These are phyloP conservation scores for Canavalia ensiformis DNA, from an alignment of 306 rosid genomes.

Conservation along the genomic window DNA sequence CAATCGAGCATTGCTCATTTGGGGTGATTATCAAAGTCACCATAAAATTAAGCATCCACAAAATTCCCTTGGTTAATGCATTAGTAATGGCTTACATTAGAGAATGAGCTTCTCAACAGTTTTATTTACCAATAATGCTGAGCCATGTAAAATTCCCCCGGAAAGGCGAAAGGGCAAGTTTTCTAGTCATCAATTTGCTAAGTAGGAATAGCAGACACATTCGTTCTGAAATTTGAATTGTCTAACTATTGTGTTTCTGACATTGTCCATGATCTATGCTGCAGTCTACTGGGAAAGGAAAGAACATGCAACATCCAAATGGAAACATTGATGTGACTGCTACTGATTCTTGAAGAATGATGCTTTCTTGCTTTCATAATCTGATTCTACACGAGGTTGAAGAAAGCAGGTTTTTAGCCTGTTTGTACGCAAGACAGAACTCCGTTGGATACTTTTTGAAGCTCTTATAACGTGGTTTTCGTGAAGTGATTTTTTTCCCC, in stretches of 20 bases:
- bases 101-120: neutral
- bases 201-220: neutral
- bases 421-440: no score
- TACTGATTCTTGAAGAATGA: conserved; percentile 39
- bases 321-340: conserved; percentile 27
- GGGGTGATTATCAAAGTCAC: neutral
- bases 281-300: conserved; percentile 58
- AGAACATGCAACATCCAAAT: conserved; percentile 50
- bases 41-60: neutral
- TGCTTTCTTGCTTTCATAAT: neutral
- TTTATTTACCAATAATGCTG: conserved; percentile 17
- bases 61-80: neutral
- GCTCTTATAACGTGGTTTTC: no score
- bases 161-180: neutral
- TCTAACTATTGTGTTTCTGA: conserved; percentile 23
- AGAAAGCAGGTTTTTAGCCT: neutral
- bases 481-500: no score
- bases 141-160: conserved; percentile 7
- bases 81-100: neutral
- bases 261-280: conserved; percentile 43
- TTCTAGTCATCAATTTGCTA: conserved; percentile 22
- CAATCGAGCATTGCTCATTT: no score
- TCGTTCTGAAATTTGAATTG: conserved; percentile 21
- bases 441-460: no score
- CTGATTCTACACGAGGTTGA: conserved; percentile 26